A percentile compares a stretch with the other conserved stretches of the same genome.
phyloP scores from a whole-genome alignment of 2,329 filamentous ascomycete genomes.

The Calonectria crousiana region DNA sequence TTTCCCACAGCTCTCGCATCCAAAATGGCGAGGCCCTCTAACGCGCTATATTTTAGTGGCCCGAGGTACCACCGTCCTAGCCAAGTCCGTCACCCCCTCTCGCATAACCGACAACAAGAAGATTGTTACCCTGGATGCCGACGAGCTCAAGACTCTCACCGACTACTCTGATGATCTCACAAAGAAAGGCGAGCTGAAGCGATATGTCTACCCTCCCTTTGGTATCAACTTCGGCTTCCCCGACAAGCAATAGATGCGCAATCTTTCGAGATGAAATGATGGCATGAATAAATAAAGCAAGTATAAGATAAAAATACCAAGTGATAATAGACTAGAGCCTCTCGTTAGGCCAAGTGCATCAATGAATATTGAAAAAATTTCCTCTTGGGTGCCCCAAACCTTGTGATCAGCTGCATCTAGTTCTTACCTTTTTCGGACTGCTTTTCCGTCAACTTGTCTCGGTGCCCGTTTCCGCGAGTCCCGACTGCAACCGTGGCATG shows the following conservation, averaged over 20 bases:
- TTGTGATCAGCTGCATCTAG: neutral
- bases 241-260: conserved; percentile 64
- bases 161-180: conserved; percentile 66
- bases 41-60: conserved; percentile 63
- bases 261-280: neutral
- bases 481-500: neutral
- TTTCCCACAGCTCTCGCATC: conserved; percentile 18
- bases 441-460: conserved; percentile 14
- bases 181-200: conserved; percentile 64
- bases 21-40: conserved; percentile 8
- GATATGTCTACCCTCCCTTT: conserved; percentile 78
- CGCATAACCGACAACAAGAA: conserved; percentile 79
- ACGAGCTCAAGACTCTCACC: conserved; percentile 71
- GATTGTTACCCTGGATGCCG: conserved; percentile 72
- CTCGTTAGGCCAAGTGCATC: neutral
- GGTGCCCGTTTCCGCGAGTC: conserved; percentile 5
- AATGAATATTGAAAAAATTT: conserved; percentile 6
- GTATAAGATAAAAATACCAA: conserved; percentile 4
- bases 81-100: conserved; percentile 77
- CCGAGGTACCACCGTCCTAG: conserved; percentile 76
- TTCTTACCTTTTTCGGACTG: conserved; percentile 16
- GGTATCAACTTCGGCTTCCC: conserved; percentile 78
- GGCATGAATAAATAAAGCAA: neutral
- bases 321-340: conserved; percentile 19
- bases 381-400: neutral